Conservation (phyloP, 1,139 yeast species). For the Protomyces gravidus region DNA sequence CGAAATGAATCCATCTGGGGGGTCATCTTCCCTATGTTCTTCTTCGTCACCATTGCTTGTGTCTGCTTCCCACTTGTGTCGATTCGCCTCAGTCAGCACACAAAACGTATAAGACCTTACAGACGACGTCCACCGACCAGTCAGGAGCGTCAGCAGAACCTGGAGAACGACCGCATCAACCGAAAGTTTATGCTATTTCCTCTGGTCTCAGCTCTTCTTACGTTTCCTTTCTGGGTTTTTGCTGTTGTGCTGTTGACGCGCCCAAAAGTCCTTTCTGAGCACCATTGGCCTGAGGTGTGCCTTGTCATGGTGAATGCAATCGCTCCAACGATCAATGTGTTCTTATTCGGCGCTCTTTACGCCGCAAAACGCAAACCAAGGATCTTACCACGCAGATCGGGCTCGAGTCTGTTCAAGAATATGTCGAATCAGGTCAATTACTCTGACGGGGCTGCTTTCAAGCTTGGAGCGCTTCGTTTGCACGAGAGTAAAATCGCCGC, state of each 20-base stretch:
- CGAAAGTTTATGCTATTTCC: not conserved
- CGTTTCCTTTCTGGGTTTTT: not conserved
- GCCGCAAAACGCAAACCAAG: not conserved
- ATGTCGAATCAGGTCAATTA: not conserved
- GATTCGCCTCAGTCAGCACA: not conserved
- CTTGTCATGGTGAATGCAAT: not conserved
- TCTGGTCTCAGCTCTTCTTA: not conserved
- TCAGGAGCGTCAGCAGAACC: not conserved
- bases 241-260: not conserved
- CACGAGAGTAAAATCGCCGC: not conserved
- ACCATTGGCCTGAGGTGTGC: not conserved
- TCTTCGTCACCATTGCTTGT: not conserved
- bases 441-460: not conserved
- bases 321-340: not conserved
- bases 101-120: not conserved
- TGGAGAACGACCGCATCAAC: not conserved
- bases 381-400: not conserved
- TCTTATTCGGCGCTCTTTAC: not conserved
- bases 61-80: not conserved
- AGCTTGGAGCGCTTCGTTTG: not conserved
- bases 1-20: not conserved
- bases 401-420: too few species aligned
- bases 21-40: not conserved
- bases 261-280: not conserved
- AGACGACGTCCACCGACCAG: not conserved